A percentile compares a stretch with the other conserved stretches of the same genome.
Evolutionary conservation across 208 protist genomes (phyloP).

Genomic region (Wallacemonas sp.): DNA sequence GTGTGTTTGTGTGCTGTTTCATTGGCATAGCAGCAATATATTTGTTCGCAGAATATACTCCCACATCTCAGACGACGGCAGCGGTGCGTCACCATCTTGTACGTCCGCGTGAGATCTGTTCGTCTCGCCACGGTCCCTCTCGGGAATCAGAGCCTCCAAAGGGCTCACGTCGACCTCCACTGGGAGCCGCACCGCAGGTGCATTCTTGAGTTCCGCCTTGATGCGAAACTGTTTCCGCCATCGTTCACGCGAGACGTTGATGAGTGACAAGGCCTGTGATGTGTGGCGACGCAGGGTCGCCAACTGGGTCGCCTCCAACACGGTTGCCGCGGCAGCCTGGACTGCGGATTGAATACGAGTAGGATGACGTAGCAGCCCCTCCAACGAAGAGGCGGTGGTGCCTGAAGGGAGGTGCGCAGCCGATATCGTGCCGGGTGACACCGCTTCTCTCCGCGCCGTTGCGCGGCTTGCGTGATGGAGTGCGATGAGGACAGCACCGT

Average conservation of each 20-base stretch:
- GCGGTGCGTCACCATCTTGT: no score
- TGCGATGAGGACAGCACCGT: background rate
- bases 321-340: background rate
- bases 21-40: no score
- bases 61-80: no score
- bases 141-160: background rate
- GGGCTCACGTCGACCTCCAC: background rate
- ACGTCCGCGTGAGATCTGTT: no score
- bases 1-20: no score
- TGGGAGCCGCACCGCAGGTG: background rate
- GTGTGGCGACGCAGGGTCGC: background rate
- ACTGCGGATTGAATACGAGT: background rate
- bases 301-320: background rate
- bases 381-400: no score
- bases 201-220: conserved; percentile 8
- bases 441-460: no score
- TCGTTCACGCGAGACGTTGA: background rate
- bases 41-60: no score
- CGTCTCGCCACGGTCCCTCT: no score
- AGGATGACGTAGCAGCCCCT: background rate
- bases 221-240: conserved; percentile 1
- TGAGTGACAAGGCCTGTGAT: background rate
- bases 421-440: no score
- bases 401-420: no score
- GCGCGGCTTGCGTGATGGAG: background rate